phyloP scores from a whole-genome alignment of 2,329 filamentous ascomycete genomes.

The Hypomyces rosellus region DNA sequence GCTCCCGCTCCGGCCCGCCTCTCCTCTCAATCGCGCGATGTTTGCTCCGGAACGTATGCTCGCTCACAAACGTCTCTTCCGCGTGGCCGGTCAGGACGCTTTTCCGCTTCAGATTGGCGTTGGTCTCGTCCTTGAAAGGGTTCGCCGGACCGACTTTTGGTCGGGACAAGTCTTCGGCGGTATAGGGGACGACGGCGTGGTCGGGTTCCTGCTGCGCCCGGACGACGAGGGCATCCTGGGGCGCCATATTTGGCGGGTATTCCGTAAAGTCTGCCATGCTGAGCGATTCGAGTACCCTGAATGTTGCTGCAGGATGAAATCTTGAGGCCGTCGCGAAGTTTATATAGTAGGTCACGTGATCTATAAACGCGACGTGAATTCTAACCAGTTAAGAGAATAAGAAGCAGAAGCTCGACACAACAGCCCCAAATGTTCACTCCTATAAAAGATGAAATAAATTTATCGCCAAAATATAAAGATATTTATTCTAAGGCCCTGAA shows the following conservation, averaged over 20 bases:
- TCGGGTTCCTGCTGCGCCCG: conserved; percentile 48
- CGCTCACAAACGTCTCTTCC: conserved; percentile 81
- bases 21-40: conserved; percentile 75
- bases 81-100: conserved; percentile 81
- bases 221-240: conserved; percentile 56
- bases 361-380: no score
- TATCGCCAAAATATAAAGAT: no score
- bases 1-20: conserved; percentile 51
- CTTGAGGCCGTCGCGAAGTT: background rate
- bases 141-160: conserved; percentile 64
- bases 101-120: conserved; percentile 61
- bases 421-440: no score
- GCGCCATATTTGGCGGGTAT: conserved; percentile 60
- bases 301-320: background rate
- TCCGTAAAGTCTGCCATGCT: conserved; percentile 56
- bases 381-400: no score
- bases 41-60: conserved; percentile 81
- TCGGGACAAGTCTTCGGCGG: conserved; percentile 65
- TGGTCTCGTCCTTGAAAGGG: conserved; percentile 61
- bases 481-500: no score
- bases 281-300: background rate
- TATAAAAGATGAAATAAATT: no score
- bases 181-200: conserved; percentile 58
- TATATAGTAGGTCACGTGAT: background rate
- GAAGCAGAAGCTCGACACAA: no score